Evolutionary conservation across 805 yeast genomes (phyloP), one percentile per base, ranked within the genome.

Genomic region (Blastobotrys mokoenaii): DNA sequence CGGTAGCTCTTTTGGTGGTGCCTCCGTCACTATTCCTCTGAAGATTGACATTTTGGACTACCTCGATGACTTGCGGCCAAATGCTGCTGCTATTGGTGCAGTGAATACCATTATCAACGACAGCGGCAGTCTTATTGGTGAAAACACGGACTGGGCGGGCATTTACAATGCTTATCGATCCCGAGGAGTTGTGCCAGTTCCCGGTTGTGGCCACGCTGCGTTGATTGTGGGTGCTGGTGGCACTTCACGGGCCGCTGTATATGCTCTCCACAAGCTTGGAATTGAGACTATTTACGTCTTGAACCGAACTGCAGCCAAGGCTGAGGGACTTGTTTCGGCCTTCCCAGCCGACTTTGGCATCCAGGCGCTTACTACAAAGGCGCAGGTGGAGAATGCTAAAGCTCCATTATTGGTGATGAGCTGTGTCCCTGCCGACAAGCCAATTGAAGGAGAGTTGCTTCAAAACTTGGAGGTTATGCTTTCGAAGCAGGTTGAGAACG

Each of bases 181-280:
- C 49, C 71, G 72, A 47, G 95, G 95, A 34, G 80, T 79, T 36
- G 36, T 42, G 22, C 39, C 54, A 3, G 43, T 48, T 11, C 31
- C 41, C 5, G 40, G 33, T 15, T 35, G 39, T 18, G 34, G 35
- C 76, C 35, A 64, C 65, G 35, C 57, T 60, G 97, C 96, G 29
- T 67, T 89, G 48, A 83, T 93, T 38, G 71, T 93, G 52, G 99
- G 99, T 43, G 96, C 96, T 16, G 99, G 99, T 36, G 99, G 99
- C 38, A 89, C 99, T 20, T 81, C 96, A 1, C 76, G 96, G 58
- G 96, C 98, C 36, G 97, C 97, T 0, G 78, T 85, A 12, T 88
- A 76, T 62, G 97, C 98, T 1, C 71, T 93, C 52, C 76, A 79
- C 59, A 59, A 77, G 49, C 67, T 90, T 69, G 96, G 96, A 2